Percentiles rank a stretch among this genome's conserved stretches.
Conservation (phyloP, 2,329 filamentous ascomycete species). For the Tolypocladium nubicola region DNA sequence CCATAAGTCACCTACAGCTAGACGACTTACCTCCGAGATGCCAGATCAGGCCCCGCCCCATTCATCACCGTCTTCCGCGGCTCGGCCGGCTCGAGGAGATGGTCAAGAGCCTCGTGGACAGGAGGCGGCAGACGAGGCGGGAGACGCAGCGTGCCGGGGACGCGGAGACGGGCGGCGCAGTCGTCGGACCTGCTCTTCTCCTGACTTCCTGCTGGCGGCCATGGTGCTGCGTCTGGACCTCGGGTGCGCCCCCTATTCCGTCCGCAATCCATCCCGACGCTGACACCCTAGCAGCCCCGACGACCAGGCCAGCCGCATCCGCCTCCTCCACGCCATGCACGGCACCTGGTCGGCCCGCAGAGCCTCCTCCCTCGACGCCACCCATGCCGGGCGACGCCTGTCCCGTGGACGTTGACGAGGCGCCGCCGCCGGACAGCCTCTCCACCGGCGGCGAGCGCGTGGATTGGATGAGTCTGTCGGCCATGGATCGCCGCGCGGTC, state of each 20-base stretch:
- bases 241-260: constrained; percentile 15
- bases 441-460: constrained; percentile 20
- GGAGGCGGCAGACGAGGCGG: neutral
- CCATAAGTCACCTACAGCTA: neutral
- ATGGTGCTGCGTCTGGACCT: constrained; percentile 48
- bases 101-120: constrained; percentile 22
- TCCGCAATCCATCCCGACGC: neutral
- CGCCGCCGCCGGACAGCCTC: constrained; percentile 25
- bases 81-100: constrained; percentile 30
- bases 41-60: constrained; percentile 10
- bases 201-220: constrained; percentile 47
- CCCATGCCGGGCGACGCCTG: constrained; percentile 21
- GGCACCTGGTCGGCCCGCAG: constrained; percentile 31
- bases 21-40: constrained; percentile 7
- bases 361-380: constrained; percentile 27
- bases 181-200: constrained; percentile 37
- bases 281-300: constrained; percentile 8
- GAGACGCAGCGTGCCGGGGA: neutral
- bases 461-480: constrained; percentile 26
- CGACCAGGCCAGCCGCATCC: constrained; percentile 23
- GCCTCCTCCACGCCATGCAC: constrained; percentile 27
- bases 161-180: constrained; percentile 17
- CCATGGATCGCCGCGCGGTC: no score
- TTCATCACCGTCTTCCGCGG: constrained; percentile 26
- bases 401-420: constrained; percentile 19